phyloP scores from a whole-genome alignment of 1,284 basidiomycete genomes.

The Boletellus sp. region DNA sequence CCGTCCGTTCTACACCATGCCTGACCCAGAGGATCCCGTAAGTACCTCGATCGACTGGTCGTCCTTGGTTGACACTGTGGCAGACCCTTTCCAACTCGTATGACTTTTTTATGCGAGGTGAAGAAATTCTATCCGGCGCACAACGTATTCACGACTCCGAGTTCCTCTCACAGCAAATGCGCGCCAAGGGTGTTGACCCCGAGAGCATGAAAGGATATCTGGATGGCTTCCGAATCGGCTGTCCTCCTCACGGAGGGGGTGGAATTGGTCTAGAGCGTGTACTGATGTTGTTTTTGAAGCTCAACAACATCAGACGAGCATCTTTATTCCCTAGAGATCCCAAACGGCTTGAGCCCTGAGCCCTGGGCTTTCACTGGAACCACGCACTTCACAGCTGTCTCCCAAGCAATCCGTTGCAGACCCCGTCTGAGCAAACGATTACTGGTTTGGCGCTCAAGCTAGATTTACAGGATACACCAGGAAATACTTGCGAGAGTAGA shows the following conservation, averaged over 20 bases:
- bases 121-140: constrained; percentile 96
- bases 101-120: constrained; percentile 99
- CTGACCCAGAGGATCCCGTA: constrained; percentile 84
- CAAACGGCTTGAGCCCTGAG: constrained; percentile 70
- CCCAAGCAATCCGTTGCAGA: neutral
- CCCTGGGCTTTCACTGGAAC: neutral
- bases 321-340: constrained; percentile 96
- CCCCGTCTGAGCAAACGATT: constrained; percentile 3
- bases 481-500: constrained; percentile 15
- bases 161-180: constrained; percentile 84
- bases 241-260: constrained; percentile 84
- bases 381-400: neutral
- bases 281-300: constrained; percentile 91
- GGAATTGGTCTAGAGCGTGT: constrained; percentile 93
- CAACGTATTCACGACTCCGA: constrained; percentile 94
- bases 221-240: constrained; percentile 92
- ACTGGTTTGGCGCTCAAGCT: constrained; percentile 6
- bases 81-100: constrained; percentile 95
- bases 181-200: constrained; percentile 77
- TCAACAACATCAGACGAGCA: constrained; percentile 93
- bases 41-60: constrained; percentile 27
- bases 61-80: constrained; percentile 5
- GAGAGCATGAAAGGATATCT: constrained; percentile 87
- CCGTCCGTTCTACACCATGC: constrained; percentile 99
- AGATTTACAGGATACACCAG: constrained; percentile 20